Evolutionary conservation across 371 early-diverging fungal genomes (phyloP), one percentile per base, ranked within the genome.

Genomic region (Rhizopus sp.): DNA sequence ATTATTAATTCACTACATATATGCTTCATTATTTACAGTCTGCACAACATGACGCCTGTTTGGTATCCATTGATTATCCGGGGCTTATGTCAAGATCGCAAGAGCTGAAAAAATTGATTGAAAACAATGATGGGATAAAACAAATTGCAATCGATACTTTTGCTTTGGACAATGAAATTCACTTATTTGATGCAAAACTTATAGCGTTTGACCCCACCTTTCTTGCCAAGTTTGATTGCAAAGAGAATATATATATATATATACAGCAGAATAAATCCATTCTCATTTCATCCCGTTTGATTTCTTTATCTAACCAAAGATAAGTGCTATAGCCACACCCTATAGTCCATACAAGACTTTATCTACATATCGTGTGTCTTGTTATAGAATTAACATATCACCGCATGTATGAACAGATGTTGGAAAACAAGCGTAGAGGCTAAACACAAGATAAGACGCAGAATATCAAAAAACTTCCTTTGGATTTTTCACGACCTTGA

Each of bases 61-160:
- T 62, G 41, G 49, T 56, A 15, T 47, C 53, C 29, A 46, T 62
- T 29, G 62, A 62, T 23, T 52, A 52, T 56, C 57, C 62, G 5
- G 57, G 57, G 31, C 50, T 57, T n/a, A 57, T 41, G 23, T 40
- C 57, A 50, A 50, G 49, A 39, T 16, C 32, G 4, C 13, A 40
- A 16, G 50, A 50, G 15, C 40, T 50, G 31, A 42, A 41, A 41
- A 41, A 40, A 41, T 41, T 49, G 30, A 15, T 45, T 1, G 45
- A 45, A 29, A 29, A 29, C 30, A 45, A 45, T 45, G 29, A 16
- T 15, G 12, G 1, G 29, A 45, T 56, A 10, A 13, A 63, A 30
- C n/a, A 62, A 57, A 50, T 53, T 13, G 57, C 57, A 0, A 63
- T 63, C 37, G 63, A 63, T 40, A 63, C 53, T 37, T 38, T 63